phyloP scores from a whole-genome alignment of 306 rosid species.

The Aeschynomene evenia region DNA sequence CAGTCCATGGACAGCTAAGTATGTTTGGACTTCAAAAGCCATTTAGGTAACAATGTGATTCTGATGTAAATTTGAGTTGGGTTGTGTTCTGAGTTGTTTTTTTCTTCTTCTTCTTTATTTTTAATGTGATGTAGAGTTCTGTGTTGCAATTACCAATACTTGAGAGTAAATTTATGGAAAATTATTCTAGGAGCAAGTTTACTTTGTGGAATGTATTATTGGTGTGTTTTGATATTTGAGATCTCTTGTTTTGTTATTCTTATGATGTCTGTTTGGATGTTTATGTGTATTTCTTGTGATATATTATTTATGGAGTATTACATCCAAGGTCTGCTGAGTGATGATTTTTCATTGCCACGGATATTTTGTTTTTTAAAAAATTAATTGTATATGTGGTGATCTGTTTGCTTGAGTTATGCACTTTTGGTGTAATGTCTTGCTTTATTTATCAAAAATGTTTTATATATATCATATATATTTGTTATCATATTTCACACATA shows the following conservation, averaged over 20 bases:
- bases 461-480: too few relatives aligned
- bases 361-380: too few relatives aligned
- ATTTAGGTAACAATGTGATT: background rate
- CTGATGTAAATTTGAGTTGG: constrained; percentile 37
- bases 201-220: background rate
- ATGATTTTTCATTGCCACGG: background rate
- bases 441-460: too few relatives aligned
- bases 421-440: background rate
- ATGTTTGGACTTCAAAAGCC: constrained; percentile 19
- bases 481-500: too few relatives aligned
- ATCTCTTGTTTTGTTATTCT: background rate
- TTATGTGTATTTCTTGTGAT: background rate
- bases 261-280: background rate
- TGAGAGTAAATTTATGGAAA: background rate
- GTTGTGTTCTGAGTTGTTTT: background rate
- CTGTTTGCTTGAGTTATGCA: background rate
- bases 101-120: too few relatives aligned
- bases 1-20: constrained; percentile 33
- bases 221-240: background rate
- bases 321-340: background rate
- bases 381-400: too few relatives aligned
- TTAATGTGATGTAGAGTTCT: constrained; percentile 27
- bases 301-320: background rate
- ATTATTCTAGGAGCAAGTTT: constrained; percentile 1
- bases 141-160: background rate